A percentile compares a stretch with the other conserved stretches of the same genome.
Conservation (phyloP, 768 basidiomycete genomes). For the Scleroderma bovista region DNA sequence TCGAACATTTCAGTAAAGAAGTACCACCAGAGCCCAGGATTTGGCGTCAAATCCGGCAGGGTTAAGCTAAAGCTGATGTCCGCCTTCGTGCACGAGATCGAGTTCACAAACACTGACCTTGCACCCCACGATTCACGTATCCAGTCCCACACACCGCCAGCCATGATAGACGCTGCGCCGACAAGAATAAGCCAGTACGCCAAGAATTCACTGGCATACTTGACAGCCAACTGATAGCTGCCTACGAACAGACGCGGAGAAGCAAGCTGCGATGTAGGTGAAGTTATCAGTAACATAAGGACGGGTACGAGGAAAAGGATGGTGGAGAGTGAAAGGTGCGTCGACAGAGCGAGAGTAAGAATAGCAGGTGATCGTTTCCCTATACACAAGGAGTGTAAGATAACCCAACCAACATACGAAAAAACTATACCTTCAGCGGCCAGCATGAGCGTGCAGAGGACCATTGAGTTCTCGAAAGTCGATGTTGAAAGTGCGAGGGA, state of each 20-base stretch:
- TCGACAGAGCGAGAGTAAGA: slow-evolving; percentile 62
- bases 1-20: slow-evolving; percentile 99
- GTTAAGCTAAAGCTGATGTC: slow-evolving; percentile 46
- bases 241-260: slow-evolving; percentile 40
- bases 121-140: slow-evolving; percentile 79
- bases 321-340: slow-evolving; percentile 71
- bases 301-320: slow-evolving; percentile 62
- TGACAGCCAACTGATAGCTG: slow-evolving; percentile 3
- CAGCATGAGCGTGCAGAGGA: slow-evolving; percentile 62
- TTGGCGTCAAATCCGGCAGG: slow-evolving; percentile 88
- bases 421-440: slow-evolving; percentile 54
- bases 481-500: slow-evolving; percentile 80
- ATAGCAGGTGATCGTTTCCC: slow-evolving; percentile 55
- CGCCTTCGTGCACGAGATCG: not conserved
- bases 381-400: slow-evolving; percentile 23
- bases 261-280: slow-evolving; percentile 63
- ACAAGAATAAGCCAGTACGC: slow-evolving; percentile 44
- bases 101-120: slow-evolving; percentile 41
- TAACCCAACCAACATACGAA: not conserved
- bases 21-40: slow-evolving; percentile 97
- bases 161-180: slow-evolving; percentile 44
- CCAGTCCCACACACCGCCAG: slow-evolving; percentile 64
- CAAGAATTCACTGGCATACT: slow-evolving; percentile 43
- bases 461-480: slow-evolving; percentile 70
- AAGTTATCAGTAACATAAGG: slow-evolving; percentile 54